These are phyloP conservation scores for Tetrahymena borealis DNA, from an alignment of 73 alveolate genomes.

Conservation along the genomic window DNA sequence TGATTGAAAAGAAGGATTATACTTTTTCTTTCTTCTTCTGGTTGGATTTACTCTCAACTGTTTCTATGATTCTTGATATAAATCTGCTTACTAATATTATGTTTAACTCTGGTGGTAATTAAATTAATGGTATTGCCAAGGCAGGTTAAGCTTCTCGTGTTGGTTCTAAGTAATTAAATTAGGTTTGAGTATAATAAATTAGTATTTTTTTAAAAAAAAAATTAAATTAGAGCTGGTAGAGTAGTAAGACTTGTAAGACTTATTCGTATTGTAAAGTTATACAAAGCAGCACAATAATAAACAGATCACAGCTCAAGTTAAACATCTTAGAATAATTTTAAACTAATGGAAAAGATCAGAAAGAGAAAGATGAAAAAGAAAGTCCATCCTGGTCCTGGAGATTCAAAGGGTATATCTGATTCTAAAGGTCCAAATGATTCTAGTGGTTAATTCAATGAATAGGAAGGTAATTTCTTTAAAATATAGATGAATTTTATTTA, in stretches of 20 bases:
- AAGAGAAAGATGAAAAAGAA: background rate
- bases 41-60: conserved; percentile 66
- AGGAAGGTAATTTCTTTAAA: background rate
- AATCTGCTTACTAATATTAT: conserved; percentile 8
- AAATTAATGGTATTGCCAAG: conserved; percentile 8
- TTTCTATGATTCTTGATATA: conserved; percentile 57
- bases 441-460: background rate
- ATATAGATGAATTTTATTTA: background rate
- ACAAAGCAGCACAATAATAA: conserved; percentile 51
- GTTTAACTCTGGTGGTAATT: conserved; percentile 28
- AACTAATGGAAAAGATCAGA: background rate
- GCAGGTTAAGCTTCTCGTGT: conserved; percentile 52
- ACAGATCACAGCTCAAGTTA: conserved; percentile 6
- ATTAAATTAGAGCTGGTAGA: conserved; percentile 52
- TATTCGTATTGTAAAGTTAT: conserved; percentile 75
- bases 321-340: background rate
- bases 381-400: background rate
- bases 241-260: conserved; percentile 65
- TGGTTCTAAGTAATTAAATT: conserved; percentile 5
- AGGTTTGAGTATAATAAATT: background rate
- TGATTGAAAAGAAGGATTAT: conserved; percentile 41
- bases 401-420: background rate
- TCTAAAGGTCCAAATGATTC: conserved; percentile 12
- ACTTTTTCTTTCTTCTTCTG: conserved; percentile 55
- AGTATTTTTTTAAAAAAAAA: background rate